phyloP scores from a whole-genome alignment of 1,284 basidiomycete genomes.

The Boletus albobrunnescens region DNA sequence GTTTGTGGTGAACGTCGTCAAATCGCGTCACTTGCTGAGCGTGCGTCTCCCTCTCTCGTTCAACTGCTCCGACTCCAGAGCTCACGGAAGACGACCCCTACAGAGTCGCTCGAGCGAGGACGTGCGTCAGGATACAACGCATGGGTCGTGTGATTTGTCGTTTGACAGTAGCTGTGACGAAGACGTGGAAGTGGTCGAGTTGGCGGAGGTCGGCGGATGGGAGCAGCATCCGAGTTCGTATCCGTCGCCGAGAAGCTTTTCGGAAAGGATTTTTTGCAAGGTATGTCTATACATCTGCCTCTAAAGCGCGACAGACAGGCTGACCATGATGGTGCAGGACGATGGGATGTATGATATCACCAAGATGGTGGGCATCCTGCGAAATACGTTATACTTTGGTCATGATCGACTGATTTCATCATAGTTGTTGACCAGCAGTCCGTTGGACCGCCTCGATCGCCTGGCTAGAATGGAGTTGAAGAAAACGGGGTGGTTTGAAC shows the following conservation, averaged over 20 bases:
- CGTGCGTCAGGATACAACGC: slow-evolving; percentile 2
- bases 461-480: slow-evolving; percentile 29
- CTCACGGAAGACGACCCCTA: background rate
- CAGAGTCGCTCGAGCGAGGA: slow-evolving; percentile 20
- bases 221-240: slow-evolving; percentile 16
- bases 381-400: background rate
- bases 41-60: slow-evolving; percentile 14
- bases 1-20: slow-evolving; percentile 24
- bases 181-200: slow-evolving; percentile 16
- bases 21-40: slow-evolving; percentile 15
- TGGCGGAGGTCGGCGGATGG: slow-evolving; percentile 13
- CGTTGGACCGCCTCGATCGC: slow-evolving; percentile 29
- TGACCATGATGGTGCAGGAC: slow-evolving; percentile 14
- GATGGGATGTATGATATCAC: slow-evolving; percentile 21
- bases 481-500: slow-evolving; percentile 31
- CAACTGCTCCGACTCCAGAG: background rate
- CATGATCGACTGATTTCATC: slow-evolving; percentile 2
- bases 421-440: slow-evolving; percentile 22
- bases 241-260: slow-evolving; percentile 3
- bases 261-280: slow-evolving; percentile 8
- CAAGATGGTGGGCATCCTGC: slow-evolving; percentile 26
- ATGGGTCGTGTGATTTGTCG: slow-evolving; percentile 10
- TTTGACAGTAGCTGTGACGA: slow-evolving; percentile 16
- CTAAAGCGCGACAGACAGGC: background rate
- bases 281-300: slow-evolving; percentile 9